Conservation (phyloP, 805 yeast genomes). For the Kodamaea sagamina region DNA sequence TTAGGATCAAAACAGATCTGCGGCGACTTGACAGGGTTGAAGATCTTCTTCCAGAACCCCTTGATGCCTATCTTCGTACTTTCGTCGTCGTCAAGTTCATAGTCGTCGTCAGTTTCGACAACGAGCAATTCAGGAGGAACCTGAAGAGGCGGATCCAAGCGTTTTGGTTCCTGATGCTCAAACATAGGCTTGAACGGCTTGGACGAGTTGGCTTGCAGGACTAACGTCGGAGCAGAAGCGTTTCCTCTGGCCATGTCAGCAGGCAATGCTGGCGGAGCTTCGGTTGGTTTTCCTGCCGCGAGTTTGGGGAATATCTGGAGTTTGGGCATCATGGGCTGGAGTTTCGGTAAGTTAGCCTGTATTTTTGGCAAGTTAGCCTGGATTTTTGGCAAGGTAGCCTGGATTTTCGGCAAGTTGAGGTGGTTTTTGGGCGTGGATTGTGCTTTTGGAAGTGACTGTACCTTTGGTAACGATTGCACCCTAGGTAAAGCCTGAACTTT, state of each 20-base stretch:
- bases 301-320: too few relatives aligned
- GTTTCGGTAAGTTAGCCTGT: too few relatives aligned
- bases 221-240: neutral
- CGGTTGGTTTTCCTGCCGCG: too few relatives aligned
- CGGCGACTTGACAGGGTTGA: slow-evolving; percentile 5
- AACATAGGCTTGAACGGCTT: slow-evolving; percentile 1
- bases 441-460: too few relatives aligned
- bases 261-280: neutral
- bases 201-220: neutral
- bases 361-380: too few relatives aligned
- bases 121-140: neutral
- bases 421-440: too few relatives aligned
- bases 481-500: too few relatives aligned
- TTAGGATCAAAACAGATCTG: slow-evolving; percentile 1
- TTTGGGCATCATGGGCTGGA: too few relatives aligned
- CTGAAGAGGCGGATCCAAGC: neutral
- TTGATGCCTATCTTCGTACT: neutral
- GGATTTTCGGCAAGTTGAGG: too few relatives aligned
- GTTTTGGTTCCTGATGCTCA: neutral
- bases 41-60: slow-evolving; percentile 7
- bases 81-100: slow-evolving; percentile 4
- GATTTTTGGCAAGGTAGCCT: too few relatives aligned
- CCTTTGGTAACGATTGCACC: too few relatives aligned
- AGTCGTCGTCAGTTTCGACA: neutral
- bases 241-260: neutral